Base-by-base conservation (phyloP, 2,329 filamentous ascomycete species). In the Dothistroma pini region DNA sequence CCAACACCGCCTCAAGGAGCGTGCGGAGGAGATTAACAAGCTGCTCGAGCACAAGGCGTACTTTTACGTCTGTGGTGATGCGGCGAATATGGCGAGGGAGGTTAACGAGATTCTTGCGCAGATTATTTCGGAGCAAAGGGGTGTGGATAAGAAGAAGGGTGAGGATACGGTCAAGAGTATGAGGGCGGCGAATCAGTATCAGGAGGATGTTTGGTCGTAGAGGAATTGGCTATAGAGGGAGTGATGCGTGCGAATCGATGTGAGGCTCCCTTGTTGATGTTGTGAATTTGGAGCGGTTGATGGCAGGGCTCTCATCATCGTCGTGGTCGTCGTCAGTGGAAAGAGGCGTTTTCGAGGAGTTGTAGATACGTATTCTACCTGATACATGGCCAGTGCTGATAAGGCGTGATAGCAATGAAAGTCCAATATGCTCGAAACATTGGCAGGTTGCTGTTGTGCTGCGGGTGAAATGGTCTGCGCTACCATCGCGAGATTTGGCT, bases 121-220 rank as follows among this genome's bases (percentile, higher is more conserved):
- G 74, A 96, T 97, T 72, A 88, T 99, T 69, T 83, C 92, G 29
- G 86, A 93, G 74, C 85, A 96, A 76, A 86, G 95, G 57, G 89
- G 89, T 55, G 83, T 97, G 61, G 83, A 91, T 1, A 89, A 93
- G 71, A 82, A 88, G 66, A 96, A 96, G 83, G 95, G 86, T 14
- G 95, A 99, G 78, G 93, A 97, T 74, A 88, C 97, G 71, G 92
- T 99, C 63, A 99, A 97, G 85, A 88, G 88, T 70, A 97, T 99
- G 93, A 88, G 95, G 73, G 88, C 90, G 68, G 87, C 89, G 67
- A 97, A 96, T 77, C 91, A 95, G 77, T 99, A 99, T 82, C 96
- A 99, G 84, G 95, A 88, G 74, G 85, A 88, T 74, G 85, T 88
- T 9, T 88, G 85, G 85, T 87, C 84, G 75, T 87, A 70, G 72